Evolutionary conservation across 768 basidiomycete genomes (phyloP).

Genomic region (Amanita pseudoporphyria): DNA sequence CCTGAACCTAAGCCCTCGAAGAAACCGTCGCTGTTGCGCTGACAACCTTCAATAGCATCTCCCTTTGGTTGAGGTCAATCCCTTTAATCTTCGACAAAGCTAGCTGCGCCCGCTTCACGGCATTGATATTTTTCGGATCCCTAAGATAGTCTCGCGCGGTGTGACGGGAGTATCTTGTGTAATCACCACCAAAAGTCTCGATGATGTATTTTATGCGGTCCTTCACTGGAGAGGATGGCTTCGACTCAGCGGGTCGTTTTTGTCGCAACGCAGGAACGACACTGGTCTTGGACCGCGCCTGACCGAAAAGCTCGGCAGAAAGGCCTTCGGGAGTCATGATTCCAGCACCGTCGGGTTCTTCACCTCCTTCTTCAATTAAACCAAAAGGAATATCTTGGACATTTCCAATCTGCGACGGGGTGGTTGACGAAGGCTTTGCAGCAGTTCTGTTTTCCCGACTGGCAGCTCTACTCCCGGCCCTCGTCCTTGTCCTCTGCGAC

Average conservation of each 20-base stretch:
- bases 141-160: slow-evolving; percentile 18
- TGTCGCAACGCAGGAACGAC: slow-evolving; percentile 11
- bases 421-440: neutral
- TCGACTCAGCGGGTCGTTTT: neutral
- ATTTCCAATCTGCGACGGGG: neutral
- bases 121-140: slow-evolving; percentile 24
- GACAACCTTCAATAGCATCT: slow-evolving; percentile 2
- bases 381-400: slow-evolving; percentile 9
- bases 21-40: neutral
- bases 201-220: slow-evolving; percentile 15
- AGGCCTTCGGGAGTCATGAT: slow-evolving; percentile 15
- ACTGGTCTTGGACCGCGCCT: neutral
- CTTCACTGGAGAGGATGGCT: neutral
- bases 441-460: neutral
- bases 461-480: neutral
- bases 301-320: slow-evolving; percentile 17
- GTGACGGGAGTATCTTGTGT: slow-evolving; percentile 33
- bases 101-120: slow-evolving; percentile 28
- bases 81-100: slow-evolving; percentile 21
- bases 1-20: neutral
- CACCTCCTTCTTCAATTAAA: slow-evolving; percentile 14
- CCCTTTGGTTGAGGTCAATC: slow-evolving; percentile 4
- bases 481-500: neutral
- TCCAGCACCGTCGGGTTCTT: slow-evolving; percentile 15
- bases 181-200: slow-evolving; percentile 39